These are phyloP conservation scores for Tylopilus sp. DNA, from an alignment of 1,284 basidiomycete genomes.

Conservation along the genomic window DNA sequence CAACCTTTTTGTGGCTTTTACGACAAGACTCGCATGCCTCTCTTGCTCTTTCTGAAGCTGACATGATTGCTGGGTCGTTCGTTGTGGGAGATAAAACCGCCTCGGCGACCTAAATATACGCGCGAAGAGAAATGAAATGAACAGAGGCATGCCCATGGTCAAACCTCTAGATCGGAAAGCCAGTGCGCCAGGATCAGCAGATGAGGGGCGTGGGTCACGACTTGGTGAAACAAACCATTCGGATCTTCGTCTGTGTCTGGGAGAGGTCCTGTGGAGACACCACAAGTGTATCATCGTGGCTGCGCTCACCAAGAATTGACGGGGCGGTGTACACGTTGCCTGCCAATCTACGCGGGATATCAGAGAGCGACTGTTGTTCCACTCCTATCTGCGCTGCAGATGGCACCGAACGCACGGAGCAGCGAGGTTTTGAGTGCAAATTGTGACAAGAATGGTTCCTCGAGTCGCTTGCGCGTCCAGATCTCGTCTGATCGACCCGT, in stretches of 20 bases:
- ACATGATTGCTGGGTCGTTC: constrained; percentile 19
- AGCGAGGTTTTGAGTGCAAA: constrained; percentile 10
- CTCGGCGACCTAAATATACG: constrained; percentile 25
- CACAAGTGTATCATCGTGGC: constrained; percentile 1
- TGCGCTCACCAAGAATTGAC: constrained; percentile 9
- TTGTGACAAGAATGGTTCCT: constrained; percentile 17
- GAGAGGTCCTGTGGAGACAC: constrained; percentile 1
- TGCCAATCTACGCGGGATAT: constrained; percentile 20
- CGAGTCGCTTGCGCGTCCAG: constrained; percentile 12
- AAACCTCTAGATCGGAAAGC: constrained; percentile 11
- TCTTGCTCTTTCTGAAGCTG: constrained; percentile 23
- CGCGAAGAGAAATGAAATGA: constrained; percentile 5
- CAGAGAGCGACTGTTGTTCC: constrained; percentile 2
- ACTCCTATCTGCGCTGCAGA: constrained; percentile 19
- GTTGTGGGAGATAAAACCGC: neutral
- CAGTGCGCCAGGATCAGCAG: constrained; percentile 12
- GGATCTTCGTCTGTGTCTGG: constrained; percentile 19
- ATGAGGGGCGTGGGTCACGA: neutral
- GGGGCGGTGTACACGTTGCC: constrained; percentile 21
- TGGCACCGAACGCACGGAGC: constrained; percentile 12
- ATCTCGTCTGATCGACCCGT: constrained; percentile 16
- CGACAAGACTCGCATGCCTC: constrained; percentile 30
- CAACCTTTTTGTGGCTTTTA: constrained; percentile 32
- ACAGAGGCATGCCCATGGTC: constrained; percentile 8
- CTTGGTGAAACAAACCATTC: constrained; percentile 10